Percentiles rank a stretch among this genome's conserved stretches.
phyloP scores from a whole-genome alignment of 2,329 filamentous ascomycete genomes.

The Tolypocladium cylindrosporum region DNA sequence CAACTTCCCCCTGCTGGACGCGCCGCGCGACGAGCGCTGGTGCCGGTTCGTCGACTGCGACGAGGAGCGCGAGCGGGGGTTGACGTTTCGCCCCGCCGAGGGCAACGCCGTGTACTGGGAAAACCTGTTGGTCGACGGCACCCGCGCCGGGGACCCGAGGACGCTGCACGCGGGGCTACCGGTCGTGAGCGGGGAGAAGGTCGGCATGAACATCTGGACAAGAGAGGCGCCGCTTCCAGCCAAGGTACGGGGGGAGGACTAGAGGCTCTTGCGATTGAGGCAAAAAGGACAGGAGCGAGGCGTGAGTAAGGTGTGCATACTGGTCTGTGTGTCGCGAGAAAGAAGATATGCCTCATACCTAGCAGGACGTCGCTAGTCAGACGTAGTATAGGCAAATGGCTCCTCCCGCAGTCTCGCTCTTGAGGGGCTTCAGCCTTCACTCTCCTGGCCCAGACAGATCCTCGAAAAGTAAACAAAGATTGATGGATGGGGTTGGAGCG shows the following conservation, averaged over 20 bases:
- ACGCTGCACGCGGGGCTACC: slow-evolving; percentile 37
- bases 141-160: slow-evolving; percentile 25
- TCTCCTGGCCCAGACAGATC: no score
- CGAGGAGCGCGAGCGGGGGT: slow-evolving; percentile 32
- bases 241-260: slow-evolving; percentile 7
- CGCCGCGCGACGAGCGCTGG: slow-evolving; percentile 27
- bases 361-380: not conserved
- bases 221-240: slow-evolving; percentile 28
- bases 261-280: not conserved
- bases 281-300: not conserved
- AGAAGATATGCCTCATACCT: not conserved
- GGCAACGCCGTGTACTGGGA: slow-evolving; percentile 40
- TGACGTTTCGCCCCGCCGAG: slow-evolving; percentile 36
- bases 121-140: slow-evolving; percentile 28
- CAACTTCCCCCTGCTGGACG: slow-evolving; percentile 34
- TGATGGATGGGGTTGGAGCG: no score
- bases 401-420: not conserved
- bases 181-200: slow-evolving; percentile 33
- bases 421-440: not conserved
- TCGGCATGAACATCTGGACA: slow-evolving; percentile 44
- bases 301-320: not conserved
- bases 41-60: slow-evolving; percentile 38
- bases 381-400: not conserved
- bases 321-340: not conserved
- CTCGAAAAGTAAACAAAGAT: no score